phyloP scores from a whole-genome alignment of 83 land plant species.

The Picea engelmannii region DNA sequence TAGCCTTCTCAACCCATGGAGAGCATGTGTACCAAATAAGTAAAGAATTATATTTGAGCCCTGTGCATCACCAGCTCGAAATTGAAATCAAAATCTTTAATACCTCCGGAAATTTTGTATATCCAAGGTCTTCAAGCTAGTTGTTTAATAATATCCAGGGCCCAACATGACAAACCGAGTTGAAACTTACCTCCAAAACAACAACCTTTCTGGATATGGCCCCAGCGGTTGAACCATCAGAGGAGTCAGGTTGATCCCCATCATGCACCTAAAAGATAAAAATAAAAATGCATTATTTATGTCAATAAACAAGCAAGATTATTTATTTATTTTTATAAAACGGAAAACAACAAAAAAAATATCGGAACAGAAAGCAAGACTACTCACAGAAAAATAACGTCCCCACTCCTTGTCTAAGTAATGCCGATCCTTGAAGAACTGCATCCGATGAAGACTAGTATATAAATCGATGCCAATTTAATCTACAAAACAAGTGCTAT shows the following conservation, averaged over 20 bases:
- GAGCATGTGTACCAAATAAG: too few species aligned
- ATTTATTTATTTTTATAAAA: too few species aligned
- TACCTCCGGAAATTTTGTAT: too few species aligned
- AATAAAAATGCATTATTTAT: too few species aligned
- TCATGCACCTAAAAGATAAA: neutral
- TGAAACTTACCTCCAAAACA: slow-evolving; percentile 15
- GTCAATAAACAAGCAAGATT: too few species aligned
- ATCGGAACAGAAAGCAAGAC: slow-evolving; percentile 5
- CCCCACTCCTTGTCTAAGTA: slow-evolving; percentile 99
- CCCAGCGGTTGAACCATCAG: neutral
- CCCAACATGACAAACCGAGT: slow-evolving; percentile 2
- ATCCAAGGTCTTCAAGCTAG: too few species aligned
- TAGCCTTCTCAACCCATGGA: too few species aligned
- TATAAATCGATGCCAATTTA: neutral
- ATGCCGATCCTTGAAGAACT: slow-evolving; percentile 99
- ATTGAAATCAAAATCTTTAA: too few species aligned
- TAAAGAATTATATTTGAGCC: too few species aligned
- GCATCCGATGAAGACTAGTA: neutral
- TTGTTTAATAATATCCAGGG: neutral
- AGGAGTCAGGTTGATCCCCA: neutral
- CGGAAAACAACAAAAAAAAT: neutral
- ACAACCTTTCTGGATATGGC: neutral
- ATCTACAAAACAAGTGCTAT: slow-evolving; percentile 6
- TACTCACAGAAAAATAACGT: slow-evolving; percentile 64
- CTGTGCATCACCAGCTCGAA: too few species aligned